These are phyloP conservation scores for Colletotrichum truncatum DNA, from an alignment of 2,329 filamentous ascomycete species.

Conservation along the genomic window DNA sequence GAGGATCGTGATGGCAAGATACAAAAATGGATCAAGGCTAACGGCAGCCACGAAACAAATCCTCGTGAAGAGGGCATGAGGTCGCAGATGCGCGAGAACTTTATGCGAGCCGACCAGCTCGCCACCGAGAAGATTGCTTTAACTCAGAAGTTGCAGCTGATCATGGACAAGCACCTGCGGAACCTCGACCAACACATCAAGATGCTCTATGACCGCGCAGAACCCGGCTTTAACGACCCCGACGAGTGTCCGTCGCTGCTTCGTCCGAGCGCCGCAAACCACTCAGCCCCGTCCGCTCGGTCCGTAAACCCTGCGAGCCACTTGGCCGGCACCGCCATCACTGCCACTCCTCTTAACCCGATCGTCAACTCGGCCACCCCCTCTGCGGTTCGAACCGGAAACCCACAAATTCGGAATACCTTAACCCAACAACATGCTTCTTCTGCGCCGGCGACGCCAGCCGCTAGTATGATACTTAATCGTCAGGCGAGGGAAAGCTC, in stretches of 20 bases:
- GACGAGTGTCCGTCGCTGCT: slow-evolving; percentile 71
- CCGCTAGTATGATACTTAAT: slow-evolving; percentile 67
- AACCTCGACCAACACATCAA: slow-evolving; percentile 72
- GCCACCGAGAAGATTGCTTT: slow-evolving; percentile 80
- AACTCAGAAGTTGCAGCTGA: slow-evolving; percentile 68
- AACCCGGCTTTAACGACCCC: slow-evolving; percentile 69
- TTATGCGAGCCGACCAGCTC: slow-evolving; percentile 72
- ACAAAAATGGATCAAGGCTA: slow-evolving; percentile 82
- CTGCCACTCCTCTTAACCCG: slow-evolving; percentile 44
- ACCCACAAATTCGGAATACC: slow-evolving; percentile 58
- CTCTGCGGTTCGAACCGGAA: slow-evolving; percentile 50
- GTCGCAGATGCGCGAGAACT: slow-evolving; percentile 74
- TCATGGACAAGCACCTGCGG: slow-evolving; percentile 70
- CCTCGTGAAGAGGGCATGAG: slow-evolving; percentile 78
- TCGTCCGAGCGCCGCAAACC: slow-evolving; percentile 65
- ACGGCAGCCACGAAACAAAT: slow-evolving; percentile 78
- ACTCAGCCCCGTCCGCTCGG: slow-evolving; percentile 49
- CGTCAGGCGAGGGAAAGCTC: slow-evolving; percentile 67
- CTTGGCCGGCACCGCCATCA: slow-evolving; percentile 39
- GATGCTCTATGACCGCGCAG: slow-evolving; percentile 66
- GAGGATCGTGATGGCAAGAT: slow-evolving; percentile 77
- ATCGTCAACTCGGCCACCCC: slow-evolving; percentile 52
- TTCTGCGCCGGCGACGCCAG: slow-evolving; percentile 68
- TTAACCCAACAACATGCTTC: slow-evolving; percentile 61
- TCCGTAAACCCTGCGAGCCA: slow-evolving; percentile 54